Conservation (phyloP, 305 asterid genomes). For the Stenogyne calaminthoides region DNA sequence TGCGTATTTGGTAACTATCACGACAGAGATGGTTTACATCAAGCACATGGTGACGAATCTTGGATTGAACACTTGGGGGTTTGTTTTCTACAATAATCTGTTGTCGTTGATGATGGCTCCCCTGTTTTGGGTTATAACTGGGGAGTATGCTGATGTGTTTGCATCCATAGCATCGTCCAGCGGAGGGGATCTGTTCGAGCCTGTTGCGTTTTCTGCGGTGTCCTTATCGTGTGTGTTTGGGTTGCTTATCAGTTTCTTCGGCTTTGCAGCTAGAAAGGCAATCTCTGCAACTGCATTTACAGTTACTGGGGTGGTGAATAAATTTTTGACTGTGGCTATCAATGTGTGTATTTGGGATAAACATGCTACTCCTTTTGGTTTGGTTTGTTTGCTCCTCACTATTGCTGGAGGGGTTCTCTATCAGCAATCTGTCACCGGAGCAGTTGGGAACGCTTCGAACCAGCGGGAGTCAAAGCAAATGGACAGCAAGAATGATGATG, state of each 20-base stretch:
- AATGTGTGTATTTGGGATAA: constrained; percentile 97
- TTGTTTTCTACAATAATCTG: constrained; percentile 80
- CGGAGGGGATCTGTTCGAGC: constrained; percentile 54
- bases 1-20: constrained; percentile 87
- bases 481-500: constrained; percentile 39
- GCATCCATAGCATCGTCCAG: constrained; percentile 51
- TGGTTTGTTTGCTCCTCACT: constrained; percentile 80
- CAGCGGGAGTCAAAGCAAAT: constrained; percentile 48
- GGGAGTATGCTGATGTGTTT: constrained; percentile 87
- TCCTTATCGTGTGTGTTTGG: constrained; percentile 91
- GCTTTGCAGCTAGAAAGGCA: constrained; percentile 96
- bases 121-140: constrained; percentile 83
- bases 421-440: constrained; percentile 92
- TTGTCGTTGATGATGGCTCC: constrained; percentile 96
- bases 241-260: constrained; percentile 93
- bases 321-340: constrained; percentile 88
- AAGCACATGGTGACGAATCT: constrained; percentile 97
- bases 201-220: constrained; percentile 71
- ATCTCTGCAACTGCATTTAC: constrained; percentile 97
- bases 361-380: constrained; percentile 89
- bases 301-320: constrained; percentile 94
- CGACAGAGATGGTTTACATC: constrained; percentile 97
- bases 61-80: constrained; percentile 97
- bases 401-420: constrained; percentile 87
- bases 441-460: constrained; percentile 44